Percentiles rank a stretch among this genome's conserved stretches.
phyloP scores from a whole-genome alignment of 2,329 filamentous ascomycete species.

The Hortaea werneckii region DNA sequence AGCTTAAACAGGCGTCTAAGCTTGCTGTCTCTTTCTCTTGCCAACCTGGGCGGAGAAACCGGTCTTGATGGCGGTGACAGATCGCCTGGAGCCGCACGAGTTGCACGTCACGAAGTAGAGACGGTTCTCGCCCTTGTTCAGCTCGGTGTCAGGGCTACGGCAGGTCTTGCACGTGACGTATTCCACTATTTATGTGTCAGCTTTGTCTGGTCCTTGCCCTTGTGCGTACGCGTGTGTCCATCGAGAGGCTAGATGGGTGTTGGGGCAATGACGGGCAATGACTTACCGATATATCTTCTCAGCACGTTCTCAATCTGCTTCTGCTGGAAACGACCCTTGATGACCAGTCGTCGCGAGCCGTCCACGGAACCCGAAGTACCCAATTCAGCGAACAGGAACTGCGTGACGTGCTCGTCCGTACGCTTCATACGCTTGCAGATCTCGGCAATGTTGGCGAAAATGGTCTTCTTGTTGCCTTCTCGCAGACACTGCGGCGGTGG shows the following conservation, averaged over 20 bases:
- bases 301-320: slow-evolving; percentile 98
- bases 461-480: slow-evolving; percentile 99
- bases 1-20: slow-evolving; percentile 6
- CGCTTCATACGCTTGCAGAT: slow-evolving; percentile 99
- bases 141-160: slow-evolving; percentile 83
- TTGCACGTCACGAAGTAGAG: slow-evolving; percentile 98
- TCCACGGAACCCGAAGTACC: slow-evolving; percentile 94
- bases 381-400: slow-evolving; percentile 95
- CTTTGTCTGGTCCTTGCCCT: not conserved
- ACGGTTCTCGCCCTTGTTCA: slow-evolving; percentile 98
- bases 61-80: slow-evolving; percentile 96
- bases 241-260: not conserved
- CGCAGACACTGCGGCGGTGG: slow-evolving; percentile 95
- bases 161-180: slow-evolving; percentile 99
- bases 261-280: not conserved
- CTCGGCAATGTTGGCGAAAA: slow-evolving; percentile 97
- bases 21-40: slow-evolving; percentile 82
- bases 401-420: slow-evolving; percentile 82
- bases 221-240: not conserved
- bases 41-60: slow-evolving; percentile 99
- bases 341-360: slow-evolving; percentile 83
- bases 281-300: slow-evolving; percentile 84
- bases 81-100: slow-evolving; percentile 55
- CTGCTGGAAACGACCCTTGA: slow-evolving; percentile 99
- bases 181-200: slow-evolving; percentile 52